phyloP scores from a whole-genome alignment of 2,329 filamentous ascomycete genomes.

The Ophiocordyceps australis region DNA sequence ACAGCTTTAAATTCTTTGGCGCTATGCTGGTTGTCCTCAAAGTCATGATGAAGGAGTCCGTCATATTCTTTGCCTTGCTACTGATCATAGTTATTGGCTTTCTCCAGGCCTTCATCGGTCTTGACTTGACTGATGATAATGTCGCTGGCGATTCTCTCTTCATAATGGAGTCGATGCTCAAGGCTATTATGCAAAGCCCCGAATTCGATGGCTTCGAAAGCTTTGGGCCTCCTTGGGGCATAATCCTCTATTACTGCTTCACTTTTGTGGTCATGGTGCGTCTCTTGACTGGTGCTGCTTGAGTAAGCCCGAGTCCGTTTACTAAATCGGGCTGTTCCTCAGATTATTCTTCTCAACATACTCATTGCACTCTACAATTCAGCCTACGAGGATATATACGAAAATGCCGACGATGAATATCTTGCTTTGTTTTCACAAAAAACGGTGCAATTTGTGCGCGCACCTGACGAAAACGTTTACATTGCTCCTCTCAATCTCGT shows the following conservation, averaged over 20 bases:
- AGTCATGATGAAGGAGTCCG: conserved; percentile 81
- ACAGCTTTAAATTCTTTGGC: conserved; percentile 88
- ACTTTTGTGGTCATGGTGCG: conserved; percentile 90
- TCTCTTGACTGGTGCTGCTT: too few relatives aligned
- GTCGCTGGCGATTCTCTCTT: conserved; percentile 50
- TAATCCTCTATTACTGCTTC: conserved; percentile 94
- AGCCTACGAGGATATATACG: conserved; percentile 87
- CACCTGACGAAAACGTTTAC: conserved; percentile 95
- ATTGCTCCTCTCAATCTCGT: conserved; percentile 91
- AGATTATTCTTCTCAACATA: conserved; percentile 73
- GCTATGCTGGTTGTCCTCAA: conserved; percentile 96
- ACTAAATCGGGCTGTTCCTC: not conserved
- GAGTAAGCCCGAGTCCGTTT: too few relatives aligned
- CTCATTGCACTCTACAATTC: conserved; percentile 95
- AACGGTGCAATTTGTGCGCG: conserved; percentile 91
- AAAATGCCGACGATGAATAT: conserved; percentile 88
- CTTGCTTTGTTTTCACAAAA: conserved; percentile 85
- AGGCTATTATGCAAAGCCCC: conserved; percentile 79
- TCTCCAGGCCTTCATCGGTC: conserved; percentile 81
- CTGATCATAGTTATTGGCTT: conserved; percentile 73
- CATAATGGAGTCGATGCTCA: conserved; percentile 68
- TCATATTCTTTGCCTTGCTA: conserved; percentile 91
- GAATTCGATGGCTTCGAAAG: conserved; percentile 80
- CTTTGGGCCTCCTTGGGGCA: conserved; percentile 82
- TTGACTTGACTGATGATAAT: conserved; percentile 67